phyloP scores from a whole-genome alignment of 192 early-diverging fungal genomes.

The Linnemannia schmuckeri region DNA sequence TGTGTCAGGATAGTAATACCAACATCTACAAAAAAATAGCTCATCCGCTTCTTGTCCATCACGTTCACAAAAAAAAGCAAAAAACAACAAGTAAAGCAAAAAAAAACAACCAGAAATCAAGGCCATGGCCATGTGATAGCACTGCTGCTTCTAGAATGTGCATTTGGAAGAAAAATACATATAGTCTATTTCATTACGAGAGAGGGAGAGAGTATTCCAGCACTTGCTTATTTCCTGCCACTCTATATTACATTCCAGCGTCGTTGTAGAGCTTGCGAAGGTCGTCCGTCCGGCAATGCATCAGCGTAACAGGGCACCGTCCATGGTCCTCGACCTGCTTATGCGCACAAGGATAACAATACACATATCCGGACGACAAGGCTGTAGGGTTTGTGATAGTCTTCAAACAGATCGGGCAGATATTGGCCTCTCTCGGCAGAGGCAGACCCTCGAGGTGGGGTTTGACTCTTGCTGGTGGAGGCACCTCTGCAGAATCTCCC shows the following conservation, averaged over 20 bases:
- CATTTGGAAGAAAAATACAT: no score
- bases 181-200: slow-evolving; percentile 5
- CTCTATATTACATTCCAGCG: slow-evolving; percentile 34
- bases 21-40: not conserved
- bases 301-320: slow-evolving; percentile 85
- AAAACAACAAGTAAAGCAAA: not conserved
- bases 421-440: slow-evolving; percentile 77
- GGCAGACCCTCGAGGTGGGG: slow-evolving; percentile 82
- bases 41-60: not conserved
- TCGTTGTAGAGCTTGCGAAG: slow-evolving; percentile 79
- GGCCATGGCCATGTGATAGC: not conserved
- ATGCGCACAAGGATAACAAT: slow-evolving; percentile 93
- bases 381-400: slow-evolving; percentile 89
- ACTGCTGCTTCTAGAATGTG: not conserved
- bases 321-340: slow-evolving; percentile 77
- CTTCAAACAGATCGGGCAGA: slow-evolving; percentile 84
- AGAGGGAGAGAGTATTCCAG: not conserved
- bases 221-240: not conserved
- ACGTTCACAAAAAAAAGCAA: not conserved
- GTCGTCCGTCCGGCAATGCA: slow-evolving; percentile 62
- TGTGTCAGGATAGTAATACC: not conserved
- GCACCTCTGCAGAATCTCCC: slow-evolving; percentile 66
- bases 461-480: slow-evolving; percentile 80
- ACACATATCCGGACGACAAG: slow-evolving; percentile 90
- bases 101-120: slow-evolving; percentile 2